A percentile compares a stretch with the other conserved stretches of the same genome.
These are phyloP conservation scores for Opeltia flavorubescens DNA, from an alignment of 495 filamentous ascomycete species.

Conservation along the genomic window DNA sequence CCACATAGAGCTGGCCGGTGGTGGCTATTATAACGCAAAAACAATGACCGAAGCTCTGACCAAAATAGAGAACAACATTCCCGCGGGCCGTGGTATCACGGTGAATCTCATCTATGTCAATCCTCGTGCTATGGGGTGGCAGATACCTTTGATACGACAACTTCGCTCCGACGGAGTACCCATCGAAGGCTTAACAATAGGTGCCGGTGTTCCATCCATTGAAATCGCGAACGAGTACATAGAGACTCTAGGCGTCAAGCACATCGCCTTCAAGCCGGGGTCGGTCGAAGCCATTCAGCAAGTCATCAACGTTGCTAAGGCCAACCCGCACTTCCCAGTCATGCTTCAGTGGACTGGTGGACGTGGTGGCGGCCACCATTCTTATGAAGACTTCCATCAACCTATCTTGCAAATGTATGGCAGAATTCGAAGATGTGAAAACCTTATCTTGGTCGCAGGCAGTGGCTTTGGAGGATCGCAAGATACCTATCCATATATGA, in stretches of 20 bases:
- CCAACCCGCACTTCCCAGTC: constrained; percentile 78
- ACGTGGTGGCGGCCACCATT: constrained; percentile 87
- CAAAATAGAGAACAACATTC: constrained; percentile 81
- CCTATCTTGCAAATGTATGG: constrained; percentile 87
- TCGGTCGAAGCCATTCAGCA: constrained; percentile 78
- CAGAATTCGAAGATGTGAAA: constrained; percentile 64
- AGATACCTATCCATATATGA: constrained; percentile 87
- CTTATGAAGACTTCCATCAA: constrained; percentile 89
- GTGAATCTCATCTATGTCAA: constrained; percentile 96
- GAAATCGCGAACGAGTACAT: constrained; percentile 93
- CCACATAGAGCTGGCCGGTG: constrained; percentile 78
- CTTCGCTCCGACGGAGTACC: constrained; percentile 80
- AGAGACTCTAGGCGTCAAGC: constrained; percentile 81
- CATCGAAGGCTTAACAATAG: constrained; percentile 88
- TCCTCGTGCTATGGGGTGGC: constrained; percentile 92
- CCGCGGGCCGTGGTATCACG: constrained; percentile 82
- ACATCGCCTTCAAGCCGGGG: constrained; percentile 90
- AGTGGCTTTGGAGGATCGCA: constrained; percentile 86
- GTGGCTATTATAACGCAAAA: constrained; percentile 87
- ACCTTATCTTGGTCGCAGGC: constrained; percentile 78
- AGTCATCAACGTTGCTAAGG: constrained; percentile 85
- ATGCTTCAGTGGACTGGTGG: constrained; percentile 93
- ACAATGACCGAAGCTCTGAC: constrained; percentile 76
- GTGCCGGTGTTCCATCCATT: constrained; percentile 84
- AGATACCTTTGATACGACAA: constrained; percentile 79